These are phyloP conservation scores for Macrotyloma uniflorum DNA, from an alignment of 306 rosid species.

Conservation along the genomic window DNA sequence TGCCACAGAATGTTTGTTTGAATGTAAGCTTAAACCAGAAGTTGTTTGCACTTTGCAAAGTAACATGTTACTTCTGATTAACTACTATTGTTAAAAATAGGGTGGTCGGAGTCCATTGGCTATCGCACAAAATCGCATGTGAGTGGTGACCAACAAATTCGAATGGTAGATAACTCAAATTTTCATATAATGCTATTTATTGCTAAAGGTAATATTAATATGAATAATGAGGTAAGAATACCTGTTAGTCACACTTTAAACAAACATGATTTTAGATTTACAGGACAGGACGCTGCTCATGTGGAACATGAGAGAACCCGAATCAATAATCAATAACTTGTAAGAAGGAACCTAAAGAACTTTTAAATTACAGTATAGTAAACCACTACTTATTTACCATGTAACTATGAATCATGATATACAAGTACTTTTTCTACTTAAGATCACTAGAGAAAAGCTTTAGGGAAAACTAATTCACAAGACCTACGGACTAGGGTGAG, in stretches of 20 bases:
- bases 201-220: not conserved
- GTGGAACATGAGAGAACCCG: constrained; percentile 21
- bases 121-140: not conserved
- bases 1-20: not conserved
- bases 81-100: not conserved
- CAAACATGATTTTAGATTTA: constrained; percentile 34
- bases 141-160: not conserved
- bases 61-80: not conserved
- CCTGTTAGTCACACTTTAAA: constrained; percentile 29
- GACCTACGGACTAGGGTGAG: constrained; percentile 42
- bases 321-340: constrained; percentile 24
- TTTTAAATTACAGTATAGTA: constrained; percentile 39
- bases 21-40: not conserved
- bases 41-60: not conserved
- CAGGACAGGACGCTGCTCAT: constrained; percentile 40
- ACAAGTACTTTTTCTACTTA: constrained; percentile 34
- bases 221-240: not conserved
- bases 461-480: constrained; percentile 43
- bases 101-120: not conserved
- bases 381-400: constrained; percentile 43
- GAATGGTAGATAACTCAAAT: not conserved
- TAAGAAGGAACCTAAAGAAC: constrained; percentile 34
- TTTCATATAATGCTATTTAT: not conserved
- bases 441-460: constrained; percentile 20
- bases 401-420: constrained; percentile 44